Evolutionary conservation across 2,329 filamentous ascomycete species (phyloP), one percentile per base, ranked within the genome.

Genomic region (Apiospora rasikravindrae): DNA sequence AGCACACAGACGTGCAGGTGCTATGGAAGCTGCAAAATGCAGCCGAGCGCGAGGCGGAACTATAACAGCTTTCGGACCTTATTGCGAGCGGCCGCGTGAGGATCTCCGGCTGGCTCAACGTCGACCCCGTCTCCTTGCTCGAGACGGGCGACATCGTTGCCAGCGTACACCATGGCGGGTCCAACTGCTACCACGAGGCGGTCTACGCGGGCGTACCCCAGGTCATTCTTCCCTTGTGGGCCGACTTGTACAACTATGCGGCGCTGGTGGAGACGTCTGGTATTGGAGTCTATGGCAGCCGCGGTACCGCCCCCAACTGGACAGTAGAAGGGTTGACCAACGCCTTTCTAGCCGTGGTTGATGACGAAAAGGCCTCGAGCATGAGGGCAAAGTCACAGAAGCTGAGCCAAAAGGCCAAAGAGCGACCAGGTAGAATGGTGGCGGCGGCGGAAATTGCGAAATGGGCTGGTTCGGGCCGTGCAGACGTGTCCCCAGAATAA

Each of bases 131-230:
- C 24, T 44, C 66, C 2, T 16, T 68, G 42, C 42, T 68, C 14
- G 24, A 47, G 42, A 68, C 66, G 4, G 66, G 66, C 24, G 42
- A 47, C 45, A n/a, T 68, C 19, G 11, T 47, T 0, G 66, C 66
- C 45, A 45, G 24, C 29, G 66, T 68, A 2, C 42, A 68, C 29
- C 66, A 68, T 24, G 66, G 24, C 29, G 66, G 66, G 24, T 44
- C 66, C 24, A 47, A 47, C 42, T 45, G 66, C 42, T 68, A 68
- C 66, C 42, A 68, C n/a, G 66, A 68, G 42, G 66, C 66, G 7
- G 11, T 68, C 24, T 33, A 47, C 16, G 14, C 66, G 24, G 66
- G 66, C 24, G 40, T 68, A 24, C 66, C 66, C 2, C 66, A 68
- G 14, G 66, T 68, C 42, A 14, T 47, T 0, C 42, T 68, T 1